Evolutionary conservation across 306 rosid genomes (phyloP), one percentile per base, ranked within the genome.

Genomic region (Cicer judaicum): DNA sequence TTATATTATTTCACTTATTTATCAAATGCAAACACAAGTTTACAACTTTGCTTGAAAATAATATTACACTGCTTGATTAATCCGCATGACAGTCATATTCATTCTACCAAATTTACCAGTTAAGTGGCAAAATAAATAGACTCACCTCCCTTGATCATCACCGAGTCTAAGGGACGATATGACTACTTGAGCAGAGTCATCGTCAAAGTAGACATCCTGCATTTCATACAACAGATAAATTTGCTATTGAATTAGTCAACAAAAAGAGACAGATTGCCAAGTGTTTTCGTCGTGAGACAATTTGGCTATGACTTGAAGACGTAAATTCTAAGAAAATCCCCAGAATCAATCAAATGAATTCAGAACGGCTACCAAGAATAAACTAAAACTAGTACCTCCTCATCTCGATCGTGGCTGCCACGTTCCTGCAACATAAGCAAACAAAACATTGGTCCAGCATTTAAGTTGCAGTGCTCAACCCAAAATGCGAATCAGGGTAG

Each of bases 101-200:
- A 29, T 55, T 77, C 13, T 0, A 57, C 52, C 73, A 60, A 44
- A 77, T 40, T 18, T 16, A 55, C 50, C 43, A 68, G 68, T 47
- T 38, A 68, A 10, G 24, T 39, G 53, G 41, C 11, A 54, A 60
- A 63, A 48, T 56, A 52, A 66, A 55, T 9, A 46, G 79, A 85
- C 97, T 83, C 69, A 95, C 99, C 99, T 92, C 82, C 99, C 99
- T 78, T 92, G 93, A 55, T 95, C 99, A 80, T 92, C 98, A 61
- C 97, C 86, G 12, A 95, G 98, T 81, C 98, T 87, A 57, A 95
- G 82, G 70, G 97, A 90, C 15, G 99, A 95, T 86, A 95, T 90
- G 61, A 90, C 97, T 16, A 92, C 98, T 84, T 95, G 98, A 43
- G 98, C 97, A 77, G 98, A 95, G 64, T 95, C 99, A 62, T 95